phyloP scores from a whole-genome alignment of 1,284 basidiomycete species.

The Phlebopus sp. region DNA sequence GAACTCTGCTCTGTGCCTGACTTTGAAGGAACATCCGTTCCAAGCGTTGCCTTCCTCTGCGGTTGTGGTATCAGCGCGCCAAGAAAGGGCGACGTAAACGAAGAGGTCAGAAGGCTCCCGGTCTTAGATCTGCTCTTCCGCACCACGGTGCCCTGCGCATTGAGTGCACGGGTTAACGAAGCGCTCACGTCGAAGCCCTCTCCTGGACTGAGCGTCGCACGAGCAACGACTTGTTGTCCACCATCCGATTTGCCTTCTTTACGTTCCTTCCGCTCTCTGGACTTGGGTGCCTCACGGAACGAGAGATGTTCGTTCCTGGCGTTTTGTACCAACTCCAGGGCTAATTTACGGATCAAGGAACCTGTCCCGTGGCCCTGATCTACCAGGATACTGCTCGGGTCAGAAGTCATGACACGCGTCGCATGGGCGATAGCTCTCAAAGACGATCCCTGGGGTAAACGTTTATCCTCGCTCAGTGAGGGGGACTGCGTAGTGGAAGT shows the following conservation, averaged over 20 bases:
- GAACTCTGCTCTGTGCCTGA: constrained; percentile 10
- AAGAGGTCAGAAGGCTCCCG: constrained; percentile 33
- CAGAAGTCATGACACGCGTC: constrained; percentile 85
- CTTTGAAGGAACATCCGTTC: constrained; percentile 28
- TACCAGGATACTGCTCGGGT: constrained; percentile 70
- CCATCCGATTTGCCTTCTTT: constrained; percentile 23
- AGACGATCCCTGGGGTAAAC: constrained; percentile 51
- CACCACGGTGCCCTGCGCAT: constrained; percentile 30
- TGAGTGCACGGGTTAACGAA: constrained; percentile 44
- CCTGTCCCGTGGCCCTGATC: constrained; percentile 64
- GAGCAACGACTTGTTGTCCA: constrained; percentile 34
- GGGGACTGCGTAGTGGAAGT: constrained; percentile 32
- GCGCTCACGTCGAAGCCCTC: constrained; percentile 43
- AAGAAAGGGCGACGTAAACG: constrained; percentile 54
- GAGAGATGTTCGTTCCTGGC: constrained; percentile 67
- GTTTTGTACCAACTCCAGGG: constrained; percentile 68
- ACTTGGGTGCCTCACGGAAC: constrained; percentile 44
- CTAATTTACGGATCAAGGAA: constrained; percentile 60
- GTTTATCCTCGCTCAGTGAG: constrained; percentile 29
- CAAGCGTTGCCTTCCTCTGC: constrained; percentile 38
- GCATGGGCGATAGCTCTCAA: constrained; percentile 79
- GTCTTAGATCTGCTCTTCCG: constrained; percentile 38
- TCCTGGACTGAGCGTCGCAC: constrained; percentile 39
- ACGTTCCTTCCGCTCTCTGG: constrained; percentile 46
- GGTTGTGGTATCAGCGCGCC: constrained; percentile 56